phyloP scores from a whole-genome alignment of 495 filamentous ascomycete species.

The Jackrogersella minutella region DNA sequence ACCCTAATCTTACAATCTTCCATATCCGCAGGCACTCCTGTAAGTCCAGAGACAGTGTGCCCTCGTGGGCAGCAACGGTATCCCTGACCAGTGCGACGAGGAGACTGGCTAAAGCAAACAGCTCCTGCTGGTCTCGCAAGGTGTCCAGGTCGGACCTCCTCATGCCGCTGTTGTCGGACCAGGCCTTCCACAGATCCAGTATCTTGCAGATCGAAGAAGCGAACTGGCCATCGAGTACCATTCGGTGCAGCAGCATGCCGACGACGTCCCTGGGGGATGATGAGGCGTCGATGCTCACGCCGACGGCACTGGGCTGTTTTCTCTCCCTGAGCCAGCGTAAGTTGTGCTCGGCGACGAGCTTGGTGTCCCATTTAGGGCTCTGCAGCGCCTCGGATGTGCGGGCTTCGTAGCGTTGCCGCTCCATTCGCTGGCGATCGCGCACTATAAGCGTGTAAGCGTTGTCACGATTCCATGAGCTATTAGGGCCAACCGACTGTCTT shows the following conservation, averaged over 20 bases:
- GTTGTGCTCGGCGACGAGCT: constrained; percentile 58
- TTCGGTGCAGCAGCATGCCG: constrained; percentile 60
- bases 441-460: constrained; percentile 35
- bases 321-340: constrained; percentile 55
- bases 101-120: constrained; percentile 62
- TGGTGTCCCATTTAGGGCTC: constrained; percentile 62
- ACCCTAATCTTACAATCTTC: constrained; percentile 66
- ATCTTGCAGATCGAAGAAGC: constrained; percentile 55
- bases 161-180: constrained; percentile 67
- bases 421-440: constrained; percentile 46
- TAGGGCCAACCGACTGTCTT: constrained; percentile 49
- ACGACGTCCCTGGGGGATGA: constrained; percentile 51
- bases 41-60: constrained; percentile 64
- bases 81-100: constrained; percentile 61
- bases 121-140: constrained; percentile 52
- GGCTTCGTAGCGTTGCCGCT: constrained; percentile 53
- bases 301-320: constrained; percentile 1
- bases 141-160: constrained; percentile 57
- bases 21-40: constrained; percentile 68
- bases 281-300: constrained; percentile 23
- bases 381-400: constrained; percentile 63
- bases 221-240: constrained; percentile 61
- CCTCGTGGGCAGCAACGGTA: constrained; percentile 55
- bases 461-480: constrained; percentile 1
- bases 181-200: constrained; percentile 65